These are phyloP conservation scores for Dactylis glomerata DNA, from an alignment of 176 grass and related monocot genomes.

Conservation along the genomic window DNA sequence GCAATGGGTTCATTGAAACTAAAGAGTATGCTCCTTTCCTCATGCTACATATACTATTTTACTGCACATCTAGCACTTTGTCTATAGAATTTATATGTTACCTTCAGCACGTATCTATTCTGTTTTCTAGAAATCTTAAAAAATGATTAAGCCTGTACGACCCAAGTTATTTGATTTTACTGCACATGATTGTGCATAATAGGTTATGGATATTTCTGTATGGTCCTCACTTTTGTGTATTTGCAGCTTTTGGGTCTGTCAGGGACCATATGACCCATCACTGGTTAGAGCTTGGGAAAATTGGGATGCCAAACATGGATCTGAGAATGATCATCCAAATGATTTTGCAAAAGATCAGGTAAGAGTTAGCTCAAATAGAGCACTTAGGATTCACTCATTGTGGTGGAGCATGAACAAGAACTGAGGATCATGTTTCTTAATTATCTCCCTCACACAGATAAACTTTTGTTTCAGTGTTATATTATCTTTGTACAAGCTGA, in stretches of 20 bases:
- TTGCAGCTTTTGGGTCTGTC: constrained; percentile 75
- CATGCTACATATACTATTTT: constrained; percentile 2
- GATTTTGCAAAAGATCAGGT: constrained; percentile 76
- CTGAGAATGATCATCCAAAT: constrained; percentile 94
- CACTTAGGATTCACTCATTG: neutral
- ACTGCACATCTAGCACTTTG: neutral
- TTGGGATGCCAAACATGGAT: constrained; percentile 63
- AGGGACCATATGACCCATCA: constrained; percentile 62
- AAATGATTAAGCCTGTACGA: neutral
- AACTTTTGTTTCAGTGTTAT: constrained; percentile 62
- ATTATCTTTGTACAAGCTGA: constrained; percentile 87
- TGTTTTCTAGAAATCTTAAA: constrained; percentile 3
- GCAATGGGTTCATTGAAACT: constrained; percentile 89
- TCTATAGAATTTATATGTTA: neutral
- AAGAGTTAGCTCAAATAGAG: neutral
- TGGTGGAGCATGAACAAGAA: neutral
- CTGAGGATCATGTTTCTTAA: neutral
- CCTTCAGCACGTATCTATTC: neutral
- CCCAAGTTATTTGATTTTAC: neutral
- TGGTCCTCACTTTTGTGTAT: neutral
- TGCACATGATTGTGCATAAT: neutral
- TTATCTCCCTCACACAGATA: neutral
- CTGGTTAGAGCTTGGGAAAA: constrained; percentile 87
- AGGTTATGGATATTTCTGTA: neutral
- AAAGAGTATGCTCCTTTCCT: constrained; percentile 59